Evolutionary conservation across 2,329 filamentous ascomycete genomes (phyloP).

Genomic region (Aspergillus udagawae): DNA sequence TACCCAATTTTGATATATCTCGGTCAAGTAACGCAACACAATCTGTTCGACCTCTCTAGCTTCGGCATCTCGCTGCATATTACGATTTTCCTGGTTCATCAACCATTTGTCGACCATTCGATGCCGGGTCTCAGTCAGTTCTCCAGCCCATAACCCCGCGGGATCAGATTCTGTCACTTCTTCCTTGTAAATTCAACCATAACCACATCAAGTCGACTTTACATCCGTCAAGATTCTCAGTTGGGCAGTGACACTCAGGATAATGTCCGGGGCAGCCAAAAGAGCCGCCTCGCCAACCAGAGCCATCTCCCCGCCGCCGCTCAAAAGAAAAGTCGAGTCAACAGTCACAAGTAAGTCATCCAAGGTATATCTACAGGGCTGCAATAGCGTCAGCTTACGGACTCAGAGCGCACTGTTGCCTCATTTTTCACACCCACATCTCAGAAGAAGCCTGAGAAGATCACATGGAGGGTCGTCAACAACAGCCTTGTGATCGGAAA

Average conservation of each 20-base stretch:
- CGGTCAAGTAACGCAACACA: slow-evolving; percentile 1
- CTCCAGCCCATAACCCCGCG: neutral
- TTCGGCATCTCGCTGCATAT: neutral
- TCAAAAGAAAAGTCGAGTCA: slow-evolving; percentile 53
- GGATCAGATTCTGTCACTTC: neutral
- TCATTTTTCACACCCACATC: slow-evolving; percentile 87
- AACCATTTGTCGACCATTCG: neutral
- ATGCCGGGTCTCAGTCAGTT: neutral
- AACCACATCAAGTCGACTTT: neutral
- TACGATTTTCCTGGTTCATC: neutral
- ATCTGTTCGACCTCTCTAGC: neutral
- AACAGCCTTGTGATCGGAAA: slow-evolving; percentile 73
- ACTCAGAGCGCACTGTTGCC: slow-evolving; percentile 55
- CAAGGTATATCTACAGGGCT: neutral
- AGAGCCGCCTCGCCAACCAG: slow-evolving; percentile 31
- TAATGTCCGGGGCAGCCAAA: slow-evolving; percentile 29
- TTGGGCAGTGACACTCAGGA: slow-evolving; percentile 15
- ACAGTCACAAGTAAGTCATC: slow-evolving; percentile 49
- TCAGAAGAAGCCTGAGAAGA: slow-evolving; percentile 74
- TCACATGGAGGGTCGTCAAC: slow-evolving; percentile 64
- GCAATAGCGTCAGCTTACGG: neutral
- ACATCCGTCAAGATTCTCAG: slow-evolving; percentile 6
- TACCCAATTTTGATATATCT: neutral
- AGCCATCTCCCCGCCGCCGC: slow-evolving; percentile 55
- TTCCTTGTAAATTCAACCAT: neutral